Evolutionary conservation across 441 rosid genomes (phyloP).

Genomic region (Pelargonium myrrhifolium): DNA sequence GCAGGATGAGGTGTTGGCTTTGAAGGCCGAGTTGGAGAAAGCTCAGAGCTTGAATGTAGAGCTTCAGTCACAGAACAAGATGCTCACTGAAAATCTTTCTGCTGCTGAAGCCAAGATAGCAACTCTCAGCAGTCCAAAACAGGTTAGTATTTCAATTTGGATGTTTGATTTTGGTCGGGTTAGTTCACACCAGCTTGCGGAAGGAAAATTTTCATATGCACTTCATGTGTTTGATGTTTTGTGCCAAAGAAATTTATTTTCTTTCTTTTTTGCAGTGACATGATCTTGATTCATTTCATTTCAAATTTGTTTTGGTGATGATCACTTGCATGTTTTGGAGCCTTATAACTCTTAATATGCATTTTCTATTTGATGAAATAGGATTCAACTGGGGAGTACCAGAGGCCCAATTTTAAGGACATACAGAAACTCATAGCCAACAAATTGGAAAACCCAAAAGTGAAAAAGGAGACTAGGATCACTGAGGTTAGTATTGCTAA

Average conservation of each 20-base stretch:
- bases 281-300: background rate
- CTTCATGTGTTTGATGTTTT: background rate
- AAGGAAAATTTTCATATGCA: background rate
- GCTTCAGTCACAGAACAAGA: slow-evolving; percentile 43
- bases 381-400: slow-evolving; percentile 47
- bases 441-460: slow-evolving; percentile 48
- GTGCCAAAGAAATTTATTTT: background rate
- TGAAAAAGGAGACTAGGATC: background rate
- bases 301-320: too few species aligned
- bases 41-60: slow-evolving; percentile 44
- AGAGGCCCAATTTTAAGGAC: slow-evolving; percentile 56
- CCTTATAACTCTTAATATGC: too few species aligned
- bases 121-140: slow-evolving; percentile 30
- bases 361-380: background rate
- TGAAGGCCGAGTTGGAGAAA: slow-evolving; percentile 53
- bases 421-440: slow-evolving; percentile 58
- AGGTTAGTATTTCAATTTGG: slow-evolving; percentile 26
- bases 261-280: background rate
- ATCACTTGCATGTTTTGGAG: too few species aligned
- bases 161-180: background rate
- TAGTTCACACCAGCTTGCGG: too few species aligned
- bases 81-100: slow-evolving; percentile 53
- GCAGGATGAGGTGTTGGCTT: slow-evolving; percentile 41
- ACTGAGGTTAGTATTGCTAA: background rate
- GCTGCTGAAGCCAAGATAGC: slow-evolving; percentile 56